Evolutionary conservation across 2,329 filamentous ascomycete species (phyloP), one percentile per base, ranked within the genome.

Genomic region (Ceratocystis variospora): DNA sequence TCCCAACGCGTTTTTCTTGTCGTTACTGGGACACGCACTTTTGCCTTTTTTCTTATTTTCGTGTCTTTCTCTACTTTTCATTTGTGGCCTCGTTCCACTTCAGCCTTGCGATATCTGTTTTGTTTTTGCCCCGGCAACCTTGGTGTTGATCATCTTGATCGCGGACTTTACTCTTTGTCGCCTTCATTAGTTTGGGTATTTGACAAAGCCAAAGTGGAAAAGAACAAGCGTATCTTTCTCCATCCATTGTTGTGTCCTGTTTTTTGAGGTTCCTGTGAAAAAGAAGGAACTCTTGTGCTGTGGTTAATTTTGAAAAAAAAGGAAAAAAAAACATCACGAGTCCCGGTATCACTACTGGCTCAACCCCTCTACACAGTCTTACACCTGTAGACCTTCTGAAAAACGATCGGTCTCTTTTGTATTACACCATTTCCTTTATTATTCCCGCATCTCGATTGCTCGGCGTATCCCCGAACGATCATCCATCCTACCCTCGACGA

Each of bases 381-480:
- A 17, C 61, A 62, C 22, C 19, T 41, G 61, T 8, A 15, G 37
- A 33, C 48, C 61, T 45, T 63, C 65, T 66, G 65, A 66, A 66
- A 41, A 66, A 67, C 66, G 62, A 45, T 37, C 44, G 28, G 31
- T 50, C 48, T 50, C 41, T 62, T 15, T 45, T 19, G 41, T 17
- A 31, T 37, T 2, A 28, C 25, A 15, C n/a, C 37, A 48, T 53
- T 50, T 25, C 17, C 44, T n/a, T 62, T 64, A 41, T 19, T 37
- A 12, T 57, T 57, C 31, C 48, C 63, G 66, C 66, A 67, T 62
- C 64, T 67, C 66, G 66, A 67, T 65, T 67, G 46, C 62, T 64
- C 66, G 66, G 66, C 63, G 63, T 46, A 50, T 67, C 66, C 65
- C 65, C 62, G 62, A 61, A 64, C 50, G 62, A 67, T 67, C 63